Conservation (phyloP, 768 basidiomycete genomes). For the Sarcodon aspratus region DNA sequence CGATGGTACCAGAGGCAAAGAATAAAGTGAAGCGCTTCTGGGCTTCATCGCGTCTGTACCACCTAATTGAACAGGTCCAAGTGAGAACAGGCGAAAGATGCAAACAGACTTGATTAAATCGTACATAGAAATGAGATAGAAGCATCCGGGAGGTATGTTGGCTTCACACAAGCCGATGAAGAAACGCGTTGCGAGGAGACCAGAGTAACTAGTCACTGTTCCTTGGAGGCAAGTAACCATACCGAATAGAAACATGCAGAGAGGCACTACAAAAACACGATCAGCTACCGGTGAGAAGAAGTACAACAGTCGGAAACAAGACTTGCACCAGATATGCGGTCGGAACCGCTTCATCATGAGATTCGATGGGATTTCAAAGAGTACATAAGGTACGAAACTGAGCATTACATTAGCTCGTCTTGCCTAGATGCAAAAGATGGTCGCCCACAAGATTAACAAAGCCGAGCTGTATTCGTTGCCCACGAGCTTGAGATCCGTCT, state of each 20-base stretch:
- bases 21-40: slow-evolving; percentile 24
- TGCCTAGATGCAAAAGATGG: slow-evolving; percentile 20
- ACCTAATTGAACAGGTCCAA: slow-evolving; percentile 9
- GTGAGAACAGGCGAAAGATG: background rate
- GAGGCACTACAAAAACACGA: slow-evolving; percentile 10
- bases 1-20: slow-evolving; percentile 26
- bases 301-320: background rate
- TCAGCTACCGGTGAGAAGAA: slow-evolving; percentile 1
- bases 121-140: slow-evolving; percentile 21
- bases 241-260: slow-evolving; percentile 26
- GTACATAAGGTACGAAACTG: slow-evolving; percentile 19
- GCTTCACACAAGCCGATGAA: slow-evolving; percentile 16
- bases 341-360: slow-evolving; percentile 21
- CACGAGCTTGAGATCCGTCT: slow-evolving; percentile 14
- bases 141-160: slow-evolving; percentile 10
- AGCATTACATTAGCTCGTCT: slow-evolving; percentile 9
- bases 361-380: slow-evolving; percentile 25
- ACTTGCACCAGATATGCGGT: slow-evolving; percentile 22
- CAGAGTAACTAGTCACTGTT: slow-evolving; percentile 19
- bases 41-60: slow-evolving; percentile 25
- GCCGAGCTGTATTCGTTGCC: slow-evolving; percentile 18
- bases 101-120: slow-evolving; percentile 3
- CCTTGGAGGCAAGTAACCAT: slow-evolving; percentile 21
- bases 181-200: slow-evolving; percentile 26
- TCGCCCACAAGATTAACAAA: slow-evolving; percentile 17